Evolutionary conservation across 2,329 filamentous ascomycete species (phyloP), one percentile per base, ranked within the genome.

Genomic region (Scytalidium lignicola): DNA sequence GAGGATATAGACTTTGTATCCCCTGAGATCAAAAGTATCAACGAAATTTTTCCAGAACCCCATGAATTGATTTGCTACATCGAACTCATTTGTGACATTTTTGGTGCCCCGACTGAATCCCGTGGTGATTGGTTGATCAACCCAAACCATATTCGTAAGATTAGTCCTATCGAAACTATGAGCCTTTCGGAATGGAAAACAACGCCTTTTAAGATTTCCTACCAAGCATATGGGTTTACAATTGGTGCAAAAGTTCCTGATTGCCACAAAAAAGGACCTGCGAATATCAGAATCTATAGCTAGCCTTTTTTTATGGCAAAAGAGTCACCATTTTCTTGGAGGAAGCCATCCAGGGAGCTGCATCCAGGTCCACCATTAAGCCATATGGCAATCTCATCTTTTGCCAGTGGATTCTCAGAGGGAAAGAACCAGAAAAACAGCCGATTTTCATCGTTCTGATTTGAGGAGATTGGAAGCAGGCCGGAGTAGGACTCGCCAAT

Each of bases 321-420:
- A 17, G n/a, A 37, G 32, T 37, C 32, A 37, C 32, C 60, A 41
- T 61, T 58, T 49, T 62, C 59, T 49, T 60, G 86, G 80, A 99
- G 96, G 50, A 97, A 82, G 56, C 93, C 93, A 57, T 91, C 96
- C 62, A 97, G 75, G 44, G 91, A 96, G 21, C 90, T 96, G 78
- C 92, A 97, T 62, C 93, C 93, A 26, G 93, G 91, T 60, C 92
- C 92, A 58, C 92, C 92, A 65, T 97, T 97, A 63, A 97, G 78
- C 85, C 92, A 97, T 53, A 97, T 61, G 1, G 69, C 70, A 40
- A 79, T 71, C 55, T 79, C 75, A 21, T 78, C 70, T 1, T 57
- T 53, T 0, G 73, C 73, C 45, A 67, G 61, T 13, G 68, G 66
- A 52, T 78, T 78, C n/a, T 59, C 61, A 0, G 74, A 74, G 3